Percentiles rank a stretch among this genome's conserved stretches.
These are phyloP conservation scores for Paxillus ammoniavirescens DNA, from an alignment of 768 basidiomycete genomes.

Conservation along the genomic window DNA sequence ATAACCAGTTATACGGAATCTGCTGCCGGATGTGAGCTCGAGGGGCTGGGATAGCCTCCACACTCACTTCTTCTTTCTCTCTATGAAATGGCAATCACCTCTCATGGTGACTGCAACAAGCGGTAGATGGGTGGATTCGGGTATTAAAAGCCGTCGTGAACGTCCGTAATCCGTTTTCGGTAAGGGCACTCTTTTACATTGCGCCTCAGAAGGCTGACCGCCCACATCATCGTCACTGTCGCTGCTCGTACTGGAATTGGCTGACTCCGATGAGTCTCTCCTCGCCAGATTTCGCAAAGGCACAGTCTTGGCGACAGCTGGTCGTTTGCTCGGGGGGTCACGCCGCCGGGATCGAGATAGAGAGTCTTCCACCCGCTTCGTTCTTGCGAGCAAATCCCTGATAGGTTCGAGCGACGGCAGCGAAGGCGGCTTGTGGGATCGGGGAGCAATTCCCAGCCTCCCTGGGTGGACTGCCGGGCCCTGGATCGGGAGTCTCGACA, in stretches of 20 bases:
- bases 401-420: conserved; percentile 13
- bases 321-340: conserved; percentile 2
- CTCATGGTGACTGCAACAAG: conserved; percentile 46
- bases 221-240: conserved; percentile 15
- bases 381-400: conserved; percentile 8
- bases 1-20: conserved; percentile 34
- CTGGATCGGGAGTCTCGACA: neutral
- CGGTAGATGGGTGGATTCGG: conserved; percentile 29
- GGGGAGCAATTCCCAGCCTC: neutral
- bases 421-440: neutral
- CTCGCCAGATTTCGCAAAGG: conserved; percentile 9
- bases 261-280: conserved; percentile 4
- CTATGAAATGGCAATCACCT: conserved; percentile 44
- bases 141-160: conserved; percentile 31
- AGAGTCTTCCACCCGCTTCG: conserved; percentile 7
- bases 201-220: conserved; percentile 16
- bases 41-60: neutral
- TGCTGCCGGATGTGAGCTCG: conserved; percentile 19
- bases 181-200: conserved; percentile 28
- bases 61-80: conserved; percentile 31
- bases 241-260: conserved; percentile 12
- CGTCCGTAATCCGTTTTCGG: conserved; percentile 33
- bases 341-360: neutral
- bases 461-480: neutral
- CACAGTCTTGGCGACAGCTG: neutral